Percentiles rank a stretch among this genome's conserved stretches.
phyloP scores from a whole-genome alignment of 2,329 filamentous ascomycete species.

The Clonostachys byssicola region DNA sequence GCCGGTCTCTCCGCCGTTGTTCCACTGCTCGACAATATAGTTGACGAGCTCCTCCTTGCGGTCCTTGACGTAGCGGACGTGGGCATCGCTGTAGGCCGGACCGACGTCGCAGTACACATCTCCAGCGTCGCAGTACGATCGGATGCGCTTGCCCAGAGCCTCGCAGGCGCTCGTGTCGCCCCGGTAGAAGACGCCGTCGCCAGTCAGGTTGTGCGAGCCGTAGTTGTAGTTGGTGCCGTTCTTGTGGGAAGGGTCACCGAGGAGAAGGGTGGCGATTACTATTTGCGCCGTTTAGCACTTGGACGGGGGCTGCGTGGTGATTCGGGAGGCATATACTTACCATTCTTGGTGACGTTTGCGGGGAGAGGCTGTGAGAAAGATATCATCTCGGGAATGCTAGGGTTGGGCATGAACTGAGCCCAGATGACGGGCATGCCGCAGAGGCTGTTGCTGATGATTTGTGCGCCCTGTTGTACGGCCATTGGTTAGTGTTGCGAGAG shows the following conservation, averaged over 20 bases:
- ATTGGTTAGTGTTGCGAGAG: neutral
- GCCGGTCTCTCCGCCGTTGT: constrained; percentile 5
- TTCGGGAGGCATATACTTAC: neutral
- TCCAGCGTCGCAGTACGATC: constrained; percentile 14
- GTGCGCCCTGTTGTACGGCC: constrained; percentile 11
- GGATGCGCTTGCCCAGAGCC: constrained; percentile 11
- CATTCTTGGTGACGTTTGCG: constrained; percentile 8
- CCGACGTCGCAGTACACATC: constrained; percentile 16
- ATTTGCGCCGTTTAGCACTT: neutral
- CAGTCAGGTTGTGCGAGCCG: constrained; percentile 7
- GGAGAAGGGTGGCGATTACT: constrained; percentile 14
- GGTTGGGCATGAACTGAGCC: neutral
- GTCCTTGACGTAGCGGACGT: constrained; percentile 12
- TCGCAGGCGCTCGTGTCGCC: constrained; percentile 8
- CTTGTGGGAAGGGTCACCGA: constrained; percentile 14
- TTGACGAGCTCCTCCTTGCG: constrained; percentile 10
- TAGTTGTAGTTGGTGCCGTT: constrained; percentile 8
- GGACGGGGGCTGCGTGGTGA: neutral
- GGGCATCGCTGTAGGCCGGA: constrained; percentile 3
- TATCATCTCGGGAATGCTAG: constrained; percentile 1
- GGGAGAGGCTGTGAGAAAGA: constrained; percentile 4
- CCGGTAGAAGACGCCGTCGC: constrained; percentile 12
- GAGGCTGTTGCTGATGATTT: constrained; percentile 11
- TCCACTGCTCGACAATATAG: constrained; percentile 8
- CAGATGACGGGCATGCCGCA: constrained; percentile 9